Evolutionary conservation across 208 protist species (phyloP), one percentile per base, ranked within the genome.

Genomic region (Leishmania amazonensis): DNA sequence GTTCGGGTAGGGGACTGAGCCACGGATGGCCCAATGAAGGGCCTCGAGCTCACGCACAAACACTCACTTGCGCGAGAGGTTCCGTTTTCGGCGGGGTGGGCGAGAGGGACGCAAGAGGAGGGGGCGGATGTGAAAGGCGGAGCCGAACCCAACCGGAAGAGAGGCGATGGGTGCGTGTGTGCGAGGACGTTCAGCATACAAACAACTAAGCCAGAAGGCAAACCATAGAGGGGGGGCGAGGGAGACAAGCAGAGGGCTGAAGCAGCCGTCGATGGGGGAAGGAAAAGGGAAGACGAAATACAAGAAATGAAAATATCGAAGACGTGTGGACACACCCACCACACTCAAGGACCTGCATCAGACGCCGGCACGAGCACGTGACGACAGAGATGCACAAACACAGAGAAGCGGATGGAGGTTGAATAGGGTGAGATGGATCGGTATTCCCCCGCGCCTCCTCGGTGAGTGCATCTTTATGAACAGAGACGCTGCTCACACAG

Each of bases 301-400:
- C 62, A n/a, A 21, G 62, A 62, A 62, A 13, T 2, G 31, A 31
- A n/a, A 62, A 31, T 62, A 62, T 15, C 8, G 28, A 62, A 13
- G 57, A n/a, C 57, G 57, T n/a, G 28, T 6, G 7, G 8, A 9
- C 57, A 62, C 57, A 62, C 57, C 28, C 8, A 24, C 28, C 57
- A n/a, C 57, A 62, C 24, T 31, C 19, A 62, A 62, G 28, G 57
- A 31, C 21, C 57, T 15, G 28, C 21, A 31, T 24, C 31, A 31
- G 57, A 31, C 13, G 57, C 8, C 24, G 24, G 47, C 58, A 76
- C 21, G 24, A 68, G 53, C 15, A 60, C 62, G 62, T 40, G 31
- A 38, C 31, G 77, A 77, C 47, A 35, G 54, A 83, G 75, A n/a
- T 21, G 13, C 2, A 7, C 62, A 75, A 21, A 80, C 76, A 49